Percentiles rank a stretch among this genome's conserved stretches.
Conservation (phyloP, 108 stramenopile genomes). For the Cyclotella cryptica region DNA sequence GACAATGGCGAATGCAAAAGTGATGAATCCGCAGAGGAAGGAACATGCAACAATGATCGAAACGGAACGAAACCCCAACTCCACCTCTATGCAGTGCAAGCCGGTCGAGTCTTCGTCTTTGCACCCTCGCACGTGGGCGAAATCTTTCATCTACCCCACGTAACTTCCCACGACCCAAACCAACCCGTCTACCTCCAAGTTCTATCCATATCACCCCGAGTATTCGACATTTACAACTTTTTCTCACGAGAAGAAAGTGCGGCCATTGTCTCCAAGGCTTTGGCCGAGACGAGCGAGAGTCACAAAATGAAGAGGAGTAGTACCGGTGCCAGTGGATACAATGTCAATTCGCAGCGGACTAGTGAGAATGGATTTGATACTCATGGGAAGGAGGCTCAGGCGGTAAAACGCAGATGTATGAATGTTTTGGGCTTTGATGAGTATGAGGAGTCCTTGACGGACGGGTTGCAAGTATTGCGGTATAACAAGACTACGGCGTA, state of each 20-base stretch:
- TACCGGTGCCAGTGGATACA: conserved; percentile 74
- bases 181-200: conserved; percentile 75
- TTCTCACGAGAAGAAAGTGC: conserved; percentile 71
- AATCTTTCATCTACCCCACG: conserved; percentile 81
- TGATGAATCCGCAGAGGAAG: not conserved
- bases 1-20: conserved; percentile 13
- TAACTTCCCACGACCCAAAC: conserved; percentile 45
- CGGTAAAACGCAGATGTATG: conserved; percentile 64
- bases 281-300: conserved; percentile 70
- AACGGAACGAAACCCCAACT: conserved; percentile 28
- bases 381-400: conserved; percentile 69
- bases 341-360: conserved; percentile 71
- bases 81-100: conserved; percentile 86
- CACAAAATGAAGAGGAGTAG: conserved; percentile 80
- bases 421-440: conserved; percentile 79
- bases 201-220: conserved; percentile 68
- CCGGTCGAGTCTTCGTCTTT: conserved; percentile 89
- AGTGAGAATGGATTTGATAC: conserved; percentile 91
- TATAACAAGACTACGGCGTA: conserved; percentile 95
- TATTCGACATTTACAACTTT: conserved; percentile 91
- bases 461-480: conserved; percentile 95
- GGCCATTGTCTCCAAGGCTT: conserved; percentile 69
- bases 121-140: conserved; percentile 86
- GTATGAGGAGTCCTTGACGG: conserved; percentile 82
- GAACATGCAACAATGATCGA: conserved; percentile 10